Conservation (phyloP, 1,284 basidiomycete species). For the Hortiboletus rubellus region DNA sequence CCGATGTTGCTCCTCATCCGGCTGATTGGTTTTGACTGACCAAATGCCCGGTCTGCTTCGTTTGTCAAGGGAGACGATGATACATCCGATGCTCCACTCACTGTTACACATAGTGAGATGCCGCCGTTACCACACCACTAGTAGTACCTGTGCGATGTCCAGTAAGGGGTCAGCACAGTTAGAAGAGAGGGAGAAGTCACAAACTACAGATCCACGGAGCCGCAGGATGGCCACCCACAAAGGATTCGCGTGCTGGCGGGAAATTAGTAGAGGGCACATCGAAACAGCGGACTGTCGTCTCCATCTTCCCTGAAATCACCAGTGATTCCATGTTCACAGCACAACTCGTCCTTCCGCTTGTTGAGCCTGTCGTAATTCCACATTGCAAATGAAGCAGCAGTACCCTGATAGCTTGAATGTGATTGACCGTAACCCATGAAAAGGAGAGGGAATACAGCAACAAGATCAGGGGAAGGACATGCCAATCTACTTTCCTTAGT, state of each 20-base stretch:
- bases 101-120: too few relatives aligned
- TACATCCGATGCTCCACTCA: too few relatives aligned
- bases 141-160: too few relatives aligned
- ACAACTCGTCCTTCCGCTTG: conserved; percentile 41
- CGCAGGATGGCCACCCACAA: too few relatives aligned
- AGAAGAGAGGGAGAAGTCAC: too few relatives aligned
- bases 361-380: conserved; percentile 42
- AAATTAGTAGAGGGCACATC: conserved; percentile 30
- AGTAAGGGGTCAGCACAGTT: too few relatives aligned
- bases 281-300: conserved; percentile 51
- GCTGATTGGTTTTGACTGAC: too few relatives aligned
- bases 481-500: conserved; percentile 45
- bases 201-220: too few relatives aligned
- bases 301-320: conserved; percentile 43
- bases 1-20: too few relatives aligned
- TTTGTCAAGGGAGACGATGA: too few relatives aligned
- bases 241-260: neutral
- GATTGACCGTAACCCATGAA: neutral
- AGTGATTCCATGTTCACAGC: conserved; percentile 41
- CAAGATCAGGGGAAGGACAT: conserved; percentile 48
- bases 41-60: too few relatives aligned
- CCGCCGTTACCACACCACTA: too few relatives aligned
- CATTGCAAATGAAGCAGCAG: conserved; percentile 31
- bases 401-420: conserved; percentile 18
- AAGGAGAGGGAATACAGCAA: conserved; percentile 46